A percentile compares a stretch with the other conserved stretches of the same genome.
These are phyloP conservation scores for Ustilago vetiveriae DNA, from an alignment of 1,284 basidiomycete species.

Conservation along the genomic window DNA sequence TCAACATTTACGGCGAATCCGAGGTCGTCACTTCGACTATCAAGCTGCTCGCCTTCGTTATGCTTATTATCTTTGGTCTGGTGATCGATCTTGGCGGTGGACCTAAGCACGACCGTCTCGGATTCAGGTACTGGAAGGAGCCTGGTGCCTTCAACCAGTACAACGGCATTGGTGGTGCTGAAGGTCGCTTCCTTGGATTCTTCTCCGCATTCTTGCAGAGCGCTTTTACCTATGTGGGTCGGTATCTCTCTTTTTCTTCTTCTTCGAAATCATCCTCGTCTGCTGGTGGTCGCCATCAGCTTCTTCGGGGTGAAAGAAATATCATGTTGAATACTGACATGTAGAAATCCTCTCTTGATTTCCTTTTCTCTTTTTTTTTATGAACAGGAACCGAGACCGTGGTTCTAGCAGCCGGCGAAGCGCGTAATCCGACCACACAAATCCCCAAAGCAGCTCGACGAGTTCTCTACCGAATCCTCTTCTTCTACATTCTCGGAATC, in stretches of 20 bases:
- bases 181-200: constrained; percentile 71
- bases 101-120: constrained; percentile 50
- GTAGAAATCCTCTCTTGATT: no score
- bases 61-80: constrained; percentile 73
- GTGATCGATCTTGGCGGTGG: constrained; percentile 68
- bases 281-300: no score
- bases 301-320: no score
- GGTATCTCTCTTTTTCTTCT: no score
- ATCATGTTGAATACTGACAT: no score
- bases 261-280: no score
- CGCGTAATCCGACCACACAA: constrained; percentile 67
- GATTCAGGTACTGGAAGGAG: constrained; percentile 62
- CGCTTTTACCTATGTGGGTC: constrained; percentile 81
- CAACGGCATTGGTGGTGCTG: constrained; percentile 70
- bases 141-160: constrained; percentile 69
- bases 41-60: constrained; percentile 72
- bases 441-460: constrained; percentile 56
- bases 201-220: constrained; percentile 70
- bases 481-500: constrained; percentile 69
- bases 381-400: constrained; percentile 92
- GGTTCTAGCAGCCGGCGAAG: constrained; percentile 80
- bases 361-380: no score
- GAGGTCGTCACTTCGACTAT: constrained; percentile 72
- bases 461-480: constrained; percentile 68
- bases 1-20: constrained; percentile 69